Percentiles rank a stretch among this genome's conserved stretches.
These are phyloP conservation scores for Fusarium foetens DNA, from an alignment of 2,329 filamentous ascomycete species.

Conservation along the genomic window DNA sequence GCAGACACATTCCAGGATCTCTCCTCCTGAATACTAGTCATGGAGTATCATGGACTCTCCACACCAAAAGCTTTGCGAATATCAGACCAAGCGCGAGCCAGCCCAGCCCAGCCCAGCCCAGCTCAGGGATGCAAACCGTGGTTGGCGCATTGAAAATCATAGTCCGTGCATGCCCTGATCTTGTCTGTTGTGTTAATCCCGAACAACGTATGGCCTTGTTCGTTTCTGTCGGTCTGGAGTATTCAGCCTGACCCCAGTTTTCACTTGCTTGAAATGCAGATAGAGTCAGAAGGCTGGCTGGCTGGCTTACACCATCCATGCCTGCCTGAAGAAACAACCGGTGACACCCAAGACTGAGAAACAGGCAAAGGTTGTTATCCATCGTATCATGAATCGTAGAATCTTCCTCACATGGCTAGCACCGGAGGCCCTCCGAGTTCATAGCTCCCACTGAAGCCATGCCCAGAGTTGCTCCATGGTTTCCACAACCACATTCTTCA, in stretches of 20 bases:
- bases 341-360: conserved; percentile 1
- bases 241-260: conserved; percentile 10
- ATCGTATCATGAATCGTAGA: conserved; percentile 2
- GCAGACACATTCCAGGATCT: conserved; percentile 12
- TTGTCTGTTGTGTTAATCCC: conserved; percentile 18
- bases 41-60: conserved; percentile 7
- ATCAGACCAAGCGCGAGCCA: neutral
- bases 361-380: neutral
- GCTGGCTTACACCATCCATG: conserved; percentile 1
- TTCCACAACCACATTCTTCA: neutral
- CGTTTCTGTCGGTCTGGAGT: conserved; percentile 4
- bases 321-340: neutral
- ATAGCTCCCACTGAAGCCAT: conserved; percentile 5
- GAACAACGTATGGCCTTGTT: conserved; percentile 13
- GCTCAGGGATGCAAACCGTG: conserved; percentile 6
- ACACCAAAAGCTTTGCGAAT: conserved; percentile 19
- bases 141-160: conserved; percentile 35
- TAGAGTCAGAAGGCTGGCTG: neutral
- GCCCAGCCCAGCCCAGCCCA: neutral
- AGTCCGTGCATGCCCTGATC: conserved; percentile 36
- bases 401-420: conserved; percentile 7
- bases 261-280: neutral
- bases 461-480: neutral
- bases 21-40: conserved; percentile 15
- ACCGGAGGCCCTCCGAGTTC: conserved; percentile 9